A percentile compares a stretch with the other conserved stretches of the same genome.
Conservation (phyloP, 2,329 filamentous ascomycete species). For the Fusarium graminum region DNA sequence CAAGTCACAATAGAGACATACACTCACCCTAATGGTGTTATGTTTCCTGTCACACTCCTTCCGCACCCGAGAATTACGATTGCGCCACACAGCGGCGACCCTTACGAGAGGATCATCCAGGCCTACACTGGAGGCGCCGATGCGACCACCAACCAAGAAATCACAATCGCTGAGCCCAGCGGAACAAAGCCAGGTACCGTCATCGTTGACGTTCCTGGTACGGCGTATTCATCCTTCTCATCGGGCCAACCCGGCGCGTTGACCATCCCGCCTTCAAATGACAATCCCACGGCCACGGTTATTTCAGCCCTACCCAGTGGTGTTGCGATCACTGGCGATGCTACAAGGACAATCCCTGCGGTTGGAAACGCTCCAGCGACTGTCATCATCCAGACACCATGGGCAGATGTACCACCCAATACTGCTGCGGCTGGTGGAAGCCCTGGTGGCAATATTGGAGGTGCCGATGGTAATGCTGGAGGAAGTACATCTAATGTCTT, state of each 20-base stretch:
- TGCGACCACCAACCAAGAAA: slow-evolving; percentile 33
- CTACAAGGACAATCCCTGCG: slow-evolving; percentile 35
- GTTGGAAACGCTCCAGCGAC: slow-evolving; percentile 32
- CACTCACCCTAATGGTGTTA: slow-evolving; percentile 17
- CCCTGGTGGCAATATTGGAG: neutral
- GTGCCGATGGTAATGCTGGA: slow-evolving; percentile 1
- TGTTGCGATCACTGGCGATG: slow-evolving; percentile 17
- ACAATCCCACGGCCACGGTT: slow-evolving; percentile 33
- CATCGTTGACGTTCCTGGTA: slow-evolving; percentile 33
- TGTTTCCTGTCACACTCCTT: slow-evolving; percentile 32
- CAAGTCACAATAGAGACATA: slow-evolving; percentile 23
- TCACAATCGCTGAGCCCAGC: slow-evolving; percentile 34
- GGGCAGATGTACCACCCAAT: slow-evolving; percentile 35
- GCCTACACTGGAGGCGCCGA: slow-evolving; percentile 35
- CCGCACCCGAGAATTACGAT: slow-evolving; percentile 37
- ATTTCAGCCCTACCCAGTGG: slow-evolving; percentile 35
- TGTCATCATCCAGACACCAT: slow-evolving; percentile 39
- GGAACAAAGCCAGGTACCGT: slow-evolving; percentile 37
- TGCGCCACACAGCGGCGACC: slow-evolving; percentile 29
- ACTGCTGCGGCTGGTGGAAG: slow-evolving; percentile 11
- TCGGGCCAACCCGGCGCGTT: slow-evolving; percentile 34
- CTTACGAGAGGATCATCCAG: slow-evolving; percentile 37
- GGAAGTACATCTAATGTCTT: slow-evolving; percentile 26
- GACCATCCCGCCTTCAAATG: slow-evolving; percentile 34
- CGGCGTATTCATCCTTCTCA: slow-evolving; percentile 32